phyloP scores from a whole-genome alignment of 2,329 filamentous ascomycete species.

The Penicillium sp. region DNA sequence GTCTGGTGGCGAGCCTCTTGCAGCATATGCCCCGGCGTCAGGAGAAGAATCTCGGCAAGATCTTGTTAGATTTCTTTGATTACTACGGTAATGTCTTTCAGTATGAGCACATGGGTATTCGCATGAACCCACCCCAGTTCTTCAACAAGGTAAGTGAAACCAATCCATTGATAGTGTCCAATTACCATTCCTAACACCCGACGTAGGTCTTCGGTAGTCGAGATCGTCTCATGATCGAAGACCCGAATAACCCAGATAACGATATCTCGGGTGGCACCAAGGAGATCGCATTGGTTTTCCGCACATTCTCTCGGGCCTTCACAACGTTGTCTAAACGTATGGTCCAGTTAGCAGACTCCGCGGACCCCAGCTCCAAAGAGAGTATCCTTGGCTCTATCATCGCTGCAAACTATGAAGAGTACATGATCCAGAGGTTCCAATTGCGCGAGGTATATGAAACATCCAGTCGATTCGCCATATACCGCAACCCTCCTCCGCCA shows the following conservation, averaged over 20 bases:
- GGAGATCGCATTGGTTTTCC: slow-evolving; percentile 69
- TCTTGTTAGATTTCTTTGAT: slow-evolving; percentile 86
- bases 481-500: slow-evolving; percentile 32
- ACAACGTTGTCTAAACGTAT: slow-evolving; percentile 51
- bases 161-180: neutral
- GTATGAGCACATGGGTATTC: slow-evolving; percentile 70
- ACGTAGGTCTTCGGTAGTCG: slow-evolving; percentile 58
- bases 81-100: slow-evolving; percentile 86
- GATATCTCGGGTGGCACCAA: slow-evolving; percentile 88
- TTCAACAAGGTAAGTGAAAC: slow-evolving; percentile 69
- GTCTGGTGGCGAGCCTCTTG: slow-evolving; percentile 86
- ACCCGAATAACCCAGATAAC: slow-evolving; percentile 83
- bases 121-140: slow-evolving; percentile 73
- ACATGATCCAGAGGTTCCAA: slow-evolving; percentile 69
- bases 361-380: slow-evolving; percentile 26
- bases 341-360: slow-evolving; percentile 56
- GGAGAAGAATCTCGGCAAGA: slow-evolving; percentile 73
- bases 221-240: slow-evolving; percentile 81
- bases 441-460: slow-evolving; percentile 59
- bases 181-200: slow-evolving; percentile 17
- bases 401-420: slow-evolving; percentile 77
- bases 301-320: slow-evolving; percentile 71
- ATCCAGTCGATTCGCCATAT: slow-evolving; percentile 38
- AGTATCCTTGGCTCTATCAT: slow-evolving; percentile 75
- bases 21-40: slow-evolving; percentile 77